Conservation (phyloP, 2,329 filamentous ascomycete species). For the Nothophoma quercina region DNA sequence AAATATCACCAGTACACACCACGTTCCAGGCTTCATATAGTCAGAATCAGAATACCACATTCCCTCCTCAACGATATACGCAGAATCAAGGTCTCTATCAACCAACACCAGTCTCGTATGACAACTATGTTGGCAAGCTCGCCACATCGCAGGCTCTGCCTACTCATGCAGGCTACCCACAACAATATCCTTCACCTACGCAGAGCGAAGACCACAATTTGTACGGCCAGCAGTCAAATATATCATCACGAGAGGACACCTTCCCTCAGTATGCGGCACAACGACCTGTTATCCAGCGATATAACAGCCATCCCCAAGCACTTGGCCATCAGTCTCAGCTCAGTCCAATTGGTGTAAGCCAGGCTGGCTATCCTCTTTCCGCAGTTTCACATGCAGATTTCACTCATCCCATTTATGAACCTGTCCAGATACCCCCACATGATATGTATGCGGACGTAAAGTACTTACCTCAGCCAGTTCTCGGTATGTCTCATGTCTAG, state of each 20-base stretch:
- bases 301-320: conserved; percentile 35
- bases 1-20: conserved; percentile 38
- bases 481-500: conserved; percentile 53
- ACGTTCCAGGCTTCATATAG: conserved; percentile 33
- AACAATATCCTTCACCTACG: conserved; percentile 28
- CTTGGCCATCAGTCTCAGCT: conserved; percentile 26
- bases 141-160: conserved; percentile 30
- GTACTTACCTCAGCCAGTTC: conserved; percentile 48
- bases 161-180: conserved; percentile 35
- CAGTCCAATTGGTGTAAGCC: conserved; percentile 30
- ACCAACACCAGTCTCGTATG: conserved; percentile 36
- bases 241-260: conserved; percentile 33
- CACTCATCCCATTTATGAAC: conserved; percentile 38
- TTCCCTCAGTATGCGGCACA: conserved; percentile 34
- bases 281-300: conserved; percentile 30
- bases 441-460: conserved; percentile 47
- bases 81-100: conserved; percentile 34
- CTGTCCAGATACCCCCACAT: conserved; percentile 48
- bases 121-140: conserved; percentile 30
- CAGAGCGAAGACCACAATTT: conserved; percentile 31
- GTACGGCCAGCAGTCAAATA: conserved; percentile 32
- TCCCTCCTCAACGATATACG: conserved; percentile 34
- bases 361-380: conserved; percentile 25
- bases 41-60: conserved; percentile 27
- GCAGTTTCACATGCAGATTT: conserved; percentile 38